These are phyloP conservation scores for Vitis rupestris DNA, from an alignment of 164 flowering plant species.

Conservation along the genomic window DNA sequence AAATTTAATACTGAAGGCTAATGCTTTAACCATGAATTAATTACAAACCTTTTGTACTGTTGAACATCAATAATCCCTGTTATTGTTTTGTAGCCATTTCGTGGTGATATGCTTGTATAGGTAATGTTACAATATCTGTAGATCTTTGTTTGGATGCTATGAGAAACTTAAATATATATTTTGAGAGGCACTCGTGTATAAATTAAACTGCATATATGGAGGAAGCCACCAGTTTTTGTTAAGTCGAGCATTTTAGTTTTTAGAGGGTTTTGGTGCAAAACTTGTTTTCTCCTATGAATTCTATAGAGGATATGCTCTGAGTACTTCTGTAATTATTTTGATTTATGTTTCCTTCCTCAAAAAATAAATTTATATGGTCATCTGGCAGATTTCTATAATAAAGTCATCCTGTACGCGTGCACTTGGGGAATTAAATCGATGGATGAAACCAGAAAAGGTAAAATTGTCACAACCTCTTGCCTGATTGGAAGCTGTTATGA, in stretches of 20 bases:
- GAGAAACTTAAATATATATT: not conserved
- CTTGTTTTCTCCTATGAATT: too few species aligned
- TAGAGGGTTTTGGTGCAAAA: not conserved
- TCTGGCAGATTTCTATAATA: constrained; percentile 30
- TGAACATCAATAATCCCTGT: not conserved
- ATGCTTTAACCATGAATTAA: too few species aligned
- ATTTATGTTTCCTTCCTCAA: not conserved
- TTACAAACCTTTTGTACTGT: not conserved
- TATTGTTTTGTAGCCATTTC: not conserved
- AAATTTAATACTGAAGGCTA: too few species aligned
- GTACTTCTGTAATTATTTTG: not conserved
- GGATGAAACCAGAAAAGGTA: constrained; percentile 63
- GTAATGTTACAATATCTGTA: not conserved
- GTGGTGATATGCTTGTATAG: not conserved
- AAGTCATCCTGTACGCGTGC: constrained; percentile 31
- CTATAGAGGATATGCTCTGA: not conserved
- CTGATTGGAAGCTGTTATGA: not conserved
- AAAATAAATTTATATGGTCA: constrained; percentile 1
- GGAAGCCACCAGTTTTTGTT: not conserved
- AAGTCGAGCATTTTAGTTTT: not conserved
- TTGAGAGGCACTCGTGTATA: not conserved
- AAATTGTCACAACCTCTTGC: not conserved
- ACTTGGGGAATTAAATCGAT: constrained; percentile 34
- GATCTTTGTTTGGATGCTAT: not conserved
- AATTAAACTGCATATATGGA: not conserved